phyloP scores from a whole-genome alignment of 805 yeast species.

The Maudiozyma serrabonitensis region DNA sequence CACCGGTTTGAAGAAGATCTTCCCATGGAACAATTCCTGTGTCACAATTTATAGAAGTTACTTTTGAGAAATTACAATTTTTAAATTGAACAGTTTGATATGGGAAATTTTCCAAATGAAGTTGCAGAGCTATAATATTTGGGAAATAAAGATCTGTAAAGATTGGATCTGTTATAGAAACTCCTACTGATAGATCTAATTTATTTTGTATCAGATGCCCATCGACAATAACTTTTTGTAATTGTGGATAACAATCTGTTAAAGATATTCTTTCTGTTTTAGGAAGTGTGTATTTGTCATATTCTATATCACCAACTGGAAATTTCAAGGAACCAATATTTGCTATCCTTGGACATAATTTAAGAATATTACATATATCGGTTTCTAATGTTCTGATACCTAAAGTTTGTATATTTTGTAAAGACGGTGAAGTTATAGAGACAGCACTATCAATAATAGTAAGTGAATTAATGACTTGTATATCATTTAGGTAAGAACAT shows the following conservation, averaged over 20 bases:
- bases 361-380: slow-evolving; percentile 5
- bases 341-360: slow-evolving; percentile 12
- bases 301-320: slow-evolving; percentile 7
- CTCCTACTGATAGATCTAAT: slow-evolving; percentile 11
- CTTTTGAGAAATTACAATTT: slow-evolving; percentile 13
- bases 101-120: slow-evolving; percentile 5
- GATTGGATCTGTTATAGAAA: slow-evolving; percentile 11
- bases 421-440: too few relatives aligned
- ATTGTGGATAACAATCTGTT: slow-evolving; percentile 11
- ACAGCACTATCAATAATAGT: slow-evolving; percentile 8
- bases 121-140: slow-evolving; percentile 6
- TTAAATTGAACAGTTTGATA: slow-evolving; percentile 9
- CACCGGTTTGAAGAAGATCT: slow-evolving; percentile 6
- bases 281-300: slow-evolving; percentile 11
- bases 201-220: slow-evolving; percentile 10
- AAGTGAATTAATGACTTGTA: slow-evolving; percentile 15
- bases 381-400: background rate
- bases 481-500: slow-evolving; percentile 15
- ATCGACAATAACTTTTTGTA: slow-evolving; percentile 7
- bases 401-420: background rate
- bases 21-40: slow-evolving; percentile 17
- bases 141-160: slow-evolving; percentile 14
- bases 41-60: slow-evolving; percentile 8
- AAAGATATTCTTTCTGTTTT: slow-evolving; percentile 15
- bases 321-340: slow-evolving; percentile 15